These are phyloP conservation scores for Lagerstroemia speciosa DNA, from an alignment of 345 rosid species.

Conservation along the genomic window DNA sequence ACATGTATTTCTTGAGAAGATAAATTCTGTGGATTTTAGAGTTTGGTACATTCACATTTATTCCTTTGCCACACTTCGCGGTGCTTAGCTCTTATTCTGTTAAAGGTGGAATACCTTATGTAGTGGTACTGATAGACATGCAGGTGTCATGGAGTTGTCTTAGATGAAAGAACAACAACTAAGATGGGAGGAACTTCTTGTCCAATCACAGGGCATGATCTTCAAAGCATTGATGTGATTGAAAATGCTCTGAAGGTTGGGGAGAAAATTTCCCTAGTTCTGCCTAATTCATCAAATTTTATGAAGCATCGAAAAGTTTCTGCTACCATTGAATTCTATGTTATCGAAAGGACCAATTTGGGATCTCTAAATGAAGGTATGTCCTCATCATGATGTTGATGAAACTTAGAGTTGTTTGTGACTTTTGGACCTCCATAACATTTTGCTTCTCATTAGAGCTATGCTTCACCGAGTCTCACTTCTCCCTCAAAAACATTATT, in stretches of 20 bases:
- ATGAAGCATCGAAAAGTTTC: conserved; percentile 37
- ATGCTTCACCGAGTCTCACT: not conserved
- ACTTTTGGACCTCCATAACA: not conserved
- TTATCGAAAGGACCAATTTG: conserved; percentile 65
- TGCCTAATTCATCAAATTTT: conserved; percentile 46
- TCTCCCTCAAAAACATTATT: too few species aligned
- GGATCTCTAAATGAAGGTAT: conserved; percentile 71
- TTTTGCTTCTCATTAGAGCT: not conserved
- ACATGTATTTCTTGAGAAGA: not conserved
- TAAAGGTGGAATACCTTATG: not conserved
- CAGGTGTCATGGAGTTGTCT: conserved; percentile 59
- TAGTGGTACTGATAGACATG: conserved; percentile 39
- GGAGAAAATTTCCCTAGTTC: conserved; percentile 38
- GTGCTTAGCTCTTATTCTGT: not conserved
- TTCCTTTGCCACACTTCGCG: not conserved
- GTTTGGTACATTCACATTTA: not conserved
- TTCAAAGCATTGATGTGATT: conserved; percentile 37
- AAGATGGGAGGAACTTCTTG: conserved; percentile 33
- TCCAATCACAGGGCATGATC: conserved; percentile 39
- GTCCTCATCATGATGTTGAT: not conserved
- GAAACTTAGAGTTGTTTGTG: not conserved
- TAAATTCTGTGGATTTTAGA: not conserved
- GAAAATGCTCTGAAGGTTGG: conserved; percentile 62
- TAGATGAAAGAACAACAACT: conserved; percentile 23
- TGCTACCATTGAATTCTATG: conserved; percentile 43